Base-by-base conservation (phyloP, 2,329 filamentous ascomycete species). In the Exophiala viscosa region DNA sequence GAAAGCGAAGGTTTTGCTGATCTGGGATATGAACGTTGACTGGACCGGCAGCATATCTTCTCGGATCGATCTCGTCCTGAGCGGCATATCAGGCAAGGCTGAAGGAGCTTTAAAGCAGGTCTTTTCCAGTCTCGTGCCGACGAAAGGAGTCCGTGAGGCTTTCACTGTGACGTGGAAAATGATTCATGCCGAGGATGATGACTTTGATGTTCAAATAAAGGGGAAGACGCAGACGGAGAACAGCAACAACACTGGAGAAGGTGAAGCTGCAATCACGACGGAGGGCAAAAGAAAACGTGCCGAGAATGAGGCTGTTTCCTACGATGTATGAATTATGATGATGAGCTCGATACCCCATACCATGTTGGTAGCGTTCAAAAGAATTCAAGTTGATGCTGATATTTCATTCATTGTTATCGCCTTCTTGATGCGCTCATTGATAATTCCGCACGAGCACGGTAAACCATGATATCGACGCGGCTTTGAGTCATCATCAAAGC, bases 1-100 rank as follows among this genome's bases (percentile, higher is more conserved):
- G 7, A 42, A 46, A 35, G 44, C 40, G 31, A 56, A 55, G 43
- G 33, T 62, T 45, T 50, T 63, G 50, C 48, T 63, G 9, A 44
- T 40, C 9, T 62, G 58, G 53, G 23, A 55, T n/a, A 55, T 62
- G 14, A 34, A 51, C 14, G 39, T 63, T 5, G 46, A 56, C 34
- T 62, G 60, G 59, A 54, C 50, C n/a, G 56, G 61, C 28, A 42
- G 48, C 5, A 23, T 48, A 10, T 48, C 20, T 5, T 55, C 53
- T 15, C n/a, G 47, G 2, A 51, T 59, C 15, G 40, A 54, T 20
- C 54, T 62, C 9, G 40, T 49, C 15, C 23, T 47, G 9, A 47
- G 45, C 33, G 60, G 60, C 8, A 47, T 62, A 13, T 45, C 49
- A 9, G 14, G 15, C 3, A 51, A 54, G 31, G 52, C 55, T 3